Evolutionary conservation across 2,329 filamentous ascomycete species (phyloP), one percentile per base, ranked within the genome.

Genomic region (Botrytis fabae): DNA sequence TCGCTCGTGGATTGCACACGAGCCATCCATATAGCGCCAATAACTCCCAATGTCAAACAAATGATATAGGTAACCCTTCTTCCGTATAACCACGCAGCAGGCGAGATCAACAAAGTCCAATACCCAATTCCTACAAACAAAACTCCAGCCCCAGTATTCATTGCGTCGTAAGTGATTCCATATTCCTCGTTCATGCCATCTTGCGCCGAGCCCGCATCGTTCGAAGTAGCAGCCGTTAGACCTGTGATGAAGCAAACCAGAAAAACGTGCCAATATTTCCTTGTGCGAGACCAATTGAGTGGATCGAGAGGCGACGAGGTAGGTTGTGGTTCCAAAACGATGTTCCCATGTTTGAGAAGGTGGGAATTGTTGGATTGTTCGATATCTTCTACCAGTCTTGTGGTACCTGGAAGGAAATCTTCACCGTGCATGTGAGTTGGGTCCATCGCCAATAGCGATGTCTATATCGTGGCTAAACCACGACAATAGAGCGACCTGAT

Each of bases 81-180:
- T 61, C 87, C 87, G 76, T 88, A 89, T 0, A 89, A 80, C 78
- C 85, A 86, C 2, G 87, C 85, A 32, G 85, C 83, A 0, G 87
- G 86, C 28, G 85, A 86, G 48, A 86, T 83, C 22, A 89, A 81
- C 65, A 89, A 79, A 1, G 85, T 86, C 81, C 85, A 87, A 76
- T 87, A 88, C 8, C 87, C 87, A 70, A 89, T 88, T 4, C 84
- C 85, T 48, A 87, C 77, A 76, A 89, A 89, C 65, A 89, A 78
- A 2, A 89, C 85, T 38, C 86, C 87, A 0, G 86, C 87, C n/a
- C 85, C 86, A 7, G 85, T 87, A 70, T 89, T 88, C 80, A 87
- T 86, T 9, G 85, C 82, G 48, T 81, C 81, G 76, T 87, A 88
- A 40, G 82, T 82, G 73, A 89, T 87, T 16, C 84, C 85, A 28